A percentile compares a stretch with the other conserved stretches of the same genome.
Conservation (phyloP, 768 basidiomycete species). For the Kwoniella sp. region DNA sequence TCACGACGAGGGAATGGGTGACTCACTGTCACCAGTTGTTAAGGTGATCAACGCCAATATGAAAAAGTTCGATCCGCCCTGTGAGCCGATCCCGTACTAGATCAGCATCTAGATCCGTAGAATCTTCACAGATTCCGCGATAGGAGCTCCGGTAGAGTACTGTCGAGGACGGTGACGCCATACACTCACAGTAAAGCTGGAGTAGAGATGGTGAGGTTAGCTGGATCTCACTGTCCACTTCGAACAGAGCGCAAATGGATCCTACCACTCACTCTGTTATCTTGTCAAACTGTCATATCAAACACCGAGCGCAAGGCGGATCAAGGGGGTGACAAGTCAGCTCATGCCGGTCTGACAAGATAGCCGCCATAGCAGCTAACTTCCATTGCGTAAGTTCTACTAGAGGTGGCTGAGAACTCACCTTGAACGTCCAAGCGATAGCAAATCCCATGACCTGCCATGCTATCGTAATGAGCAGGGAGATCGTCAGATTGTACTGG, state of each 20-base stretch:
- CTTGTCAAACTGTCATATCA: slow-evolving; percentile 64
- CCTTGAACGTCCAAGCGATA: slow-evolving; percentile 68
- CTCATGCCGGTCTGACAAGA: background rate
- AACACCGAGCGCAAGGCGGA: background rate
- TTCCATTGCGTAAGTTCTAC: no score
- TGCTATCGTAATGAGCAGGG: slow-evolving; percentile 46
- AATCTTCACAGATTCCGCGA: no score
- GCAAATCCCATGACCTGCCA: slow-evolving; percentile 68
- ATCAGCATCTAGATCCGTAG: background rate
- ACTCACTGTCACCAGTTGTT: slow-evolving; percentile 62
- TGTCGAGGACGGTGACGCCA: no score
- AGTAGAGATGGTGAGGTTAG: background rate
- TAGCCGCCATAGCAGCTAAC: no score
- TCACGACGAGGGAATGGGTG: background rate
- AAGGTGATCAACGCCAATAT: slow-evolving; percentile 67
- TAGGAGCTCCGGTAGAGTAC: no score
- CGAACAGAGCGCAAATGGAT: background rate
- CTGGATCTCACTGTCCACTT: slow-evolving; percentile 13
- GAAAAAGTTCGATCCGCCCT: slow-evolving; percentile 69
- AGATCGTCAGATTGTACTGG: slow-evolving; percentile 47
- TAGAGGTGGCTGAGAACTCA: slow-evolving; percentile 27
- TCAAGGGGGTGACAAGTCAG: background rate
- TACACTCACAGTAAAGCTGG: slow-evolving; percentile 18
- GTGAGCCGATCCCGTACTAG: slow-evolving; percentile 11
- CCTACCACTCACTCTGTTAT: slow-evolving; percentile 65